Percentiles rank a stretch among this genome's conserved stretches.
Conservation (phyloP, 2,329 filamentous ascomycete species). For the Exophiala sideris region DNA sequence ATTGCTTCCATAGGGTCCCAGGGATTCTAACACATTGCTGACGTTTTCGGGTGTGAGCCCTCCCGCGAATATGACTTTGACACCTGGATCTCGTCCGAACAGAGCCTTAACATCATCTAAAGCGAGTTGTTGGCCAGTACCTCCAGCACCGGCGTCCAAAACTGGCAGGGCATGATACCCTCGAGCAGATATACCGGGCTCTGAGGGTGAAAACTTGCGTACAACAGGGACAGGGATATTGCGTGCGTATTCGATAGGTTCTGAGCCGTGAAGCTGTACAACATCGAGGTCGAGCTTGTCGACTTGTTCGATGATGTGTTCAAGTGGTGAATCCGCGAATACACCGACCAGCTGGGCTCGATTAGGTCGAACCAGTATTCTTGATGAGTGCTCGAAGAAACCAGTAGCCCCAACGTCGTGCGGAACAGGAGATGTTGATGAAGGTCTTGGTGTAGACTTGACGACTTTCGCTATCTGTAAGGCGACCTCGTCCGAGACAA, state of each 20-base stretch:
- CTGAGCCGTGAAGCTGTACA: conserved; percentile 87
- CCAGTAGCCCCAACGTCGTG: conserved; percentile 51
- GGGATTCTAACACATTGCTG: conserved; percentile 57
- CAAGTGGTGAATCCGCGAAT: conserved; percentile 85
- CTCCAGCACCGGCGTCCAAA: conserved; percentile 80
- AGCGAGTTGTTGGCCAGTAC: conserved; percentile 75
- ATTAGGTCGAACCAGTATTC: conserved; percentile 48
- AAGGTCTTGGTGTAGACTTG: conserved; percentile 47
- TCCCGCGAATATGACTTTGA: conserved; percentile 78
- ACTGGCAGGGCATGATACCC: conserved; percentile 82
- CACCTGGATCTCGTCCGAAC: conserved; percentile 64
- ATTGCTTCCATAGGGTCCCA: conserved; percentile 59
- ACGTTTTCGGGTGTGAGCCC: conserved; percentile 82
- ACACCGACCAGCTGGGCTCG: conserved; percentile 85
- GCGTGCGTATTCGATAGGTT: conserved; percentile 86
- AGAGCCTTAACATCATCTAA: conserved; percentile 64
- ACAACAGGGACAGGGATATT: conserved; percentile 92
- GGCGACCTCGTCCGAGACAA: conserved; percentile 74
- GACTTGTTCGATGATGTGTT: conserved; percentile 76
- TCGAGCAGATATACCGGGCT: conserved; percentile 67
- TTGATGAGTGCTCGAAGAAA: conserved; percentile 64
- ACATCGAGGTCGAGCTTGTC: conserved; percentile 74
- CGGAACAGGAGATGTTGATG: conserved; percentile 29
- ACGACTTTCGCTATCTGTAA: conserved; percentile 75
- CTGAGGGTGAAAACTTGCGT: conserved; percentile 73